Base-by-base conservation (phyloP, 257 asterid species). In the Henckelia pumila region DNA sequence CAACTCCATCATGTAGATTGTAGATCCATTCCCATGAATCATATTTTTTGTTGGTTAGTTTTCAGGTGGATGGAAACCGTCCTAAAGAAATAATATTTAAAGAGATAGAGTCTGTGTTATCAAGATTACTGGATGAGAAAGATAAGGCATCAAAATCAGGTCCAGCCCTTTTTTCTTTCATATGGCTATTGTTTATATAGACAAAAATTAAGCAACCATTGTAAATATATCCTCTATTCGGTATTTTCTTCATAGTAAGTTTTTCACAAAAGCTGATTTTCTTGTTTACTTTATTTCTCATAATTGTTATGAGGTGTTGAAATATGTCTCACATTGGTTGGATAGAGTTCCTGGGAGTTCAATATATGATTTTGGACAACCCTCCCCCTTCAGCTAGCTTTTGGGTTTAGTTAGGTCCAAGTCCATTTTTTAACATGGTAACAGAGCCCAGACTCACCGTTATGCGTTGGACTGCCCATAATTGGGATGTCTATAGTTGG, bases 11-110 rank as follows among this genome's bases (percentile, higher is more conserved):
- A 11, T 40, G 50, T 40, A 53, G 69, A 57, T 35, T 13, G 47
- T 58, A 50, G 55, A 50, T 67, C 55, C 56, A 53, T 62, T 47
- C 28, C 26, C 23, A 56, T 69, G 71, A 53, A 68, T 63, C 29
- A n/a, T 20, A 21, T 8, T 69, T 71, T 60, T 62, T 67, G 33
- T 56, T 56, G 40, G 26, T 64, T 66, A 61, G 56, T 74, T 10
- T 57, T 73, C 85, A 92, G 98, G 75, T 92, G 71, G 86, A 92
- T 79, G 97, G 98, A 76, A 89, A 84, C 77, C 85, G 84, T 61
- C 73, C 86, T 22, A 89, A 87, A 80, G 96, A 84, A 60, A 78
- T 63, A 53, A 78, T 92, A 47, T 92, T 92, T 75, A 64, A 76
- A 50, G 98, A 92, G 73, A 81, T 92, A 76, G 86, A 85, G 61